Evolutionary conservation across 805 yeast species (phyloP), one percentile per base, ranked within the genome.

Genomic region (Kazachstania psychrophila): DNA sequence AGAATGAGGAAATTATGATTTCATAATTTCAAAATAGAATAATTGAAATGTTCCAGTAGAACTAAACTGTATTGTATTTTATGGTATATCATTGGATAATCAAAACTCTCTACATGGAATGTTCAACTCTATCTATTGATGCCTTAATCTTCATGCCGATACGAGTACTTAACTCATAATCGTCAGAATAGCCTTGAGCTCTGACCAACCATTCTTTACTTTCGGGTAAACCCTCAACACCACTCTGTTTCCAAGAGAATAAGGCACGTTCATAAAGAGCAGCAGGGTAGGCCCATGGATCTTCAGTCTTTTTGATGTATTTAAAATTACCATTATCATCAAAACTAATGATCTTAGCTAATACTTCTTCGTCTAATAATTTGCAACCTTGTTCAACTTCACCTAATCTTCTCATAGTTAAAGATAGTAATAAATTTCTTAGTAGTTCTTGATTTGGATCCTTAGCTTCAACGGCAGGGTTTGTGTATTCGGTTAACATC

Each of bases 251-350:
- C 96, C 96, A 89, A 33, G 75, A 74, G 52, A 83, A 82, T 48
- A 86, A 69, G 0, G 92, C 87, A 43, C 79, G 72, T 58, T 88
- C 96, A 56, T 87, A 86, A 12, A 87, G 58, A 0, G 92, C 84
- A 1, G 89, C 76, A 7, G 96, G 95, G 45, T 85, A 85, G 23
- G 81, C 64, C 82, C 95, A 88, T 28, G 95, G 95, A 48, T 86
- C 78, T 34, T 76, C 73, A 0, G 63, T 60, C 51, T 70, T 58
- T 46, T 70, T 75, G 19, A 62, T 58, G 45, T 70, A 76, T 50
- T 65, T 75, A 13, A 46, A 51, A 46, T 29, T 72, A 66, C 40
- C 62, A 52, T 44, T 61, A 40, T 46, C 71, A 11, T 34, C 37
- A 4, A 68, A 46, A 2, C 63, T 49, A 28, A 77, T 62, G 38